Evolutionary conservation across 2,329 filamentous ascomycete genomes (phyloP).

Genomic region (Colletotrichum viniferum): DNA sequence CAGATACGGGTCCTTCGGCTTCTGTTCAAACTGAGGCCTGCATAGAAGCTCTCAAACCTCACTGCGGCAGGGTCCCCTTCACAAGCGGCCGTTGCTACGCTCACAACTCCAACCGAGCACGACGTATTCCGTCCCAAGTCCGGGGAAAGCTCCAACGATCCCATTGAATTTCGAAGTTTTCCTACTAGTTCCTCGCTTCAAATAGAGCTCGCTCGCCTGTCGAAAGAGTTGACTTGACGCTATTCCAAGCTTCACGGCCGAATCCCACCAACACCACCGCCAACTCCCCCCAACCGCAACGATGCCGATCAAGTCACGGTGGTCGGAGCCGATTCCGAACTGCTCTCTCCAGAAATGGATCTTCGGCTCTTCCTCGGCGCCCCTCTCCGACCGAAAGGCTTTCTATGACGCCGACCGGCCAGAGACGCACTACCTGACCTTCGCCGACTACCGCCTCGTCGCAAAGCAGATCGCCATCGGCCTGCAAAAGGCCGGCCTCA

Average conservation of each 20-base stretch:
- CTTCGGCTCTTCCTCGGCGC: conserved; percentile 51
- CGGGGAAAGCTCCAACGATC: not conserved
- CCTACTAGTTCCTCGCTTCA: not conserved
- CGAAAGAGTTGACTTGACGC: not conserved
- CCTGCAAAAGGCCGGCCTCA: conserved; percentile 65
- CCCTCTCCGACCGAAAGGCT: conserved; percentile 46
- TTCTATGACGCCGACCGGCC: conserved; percentile 72
- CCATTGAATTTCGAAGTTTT: not conserved
- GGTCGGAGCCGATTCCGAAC: conserved; percentile 45
- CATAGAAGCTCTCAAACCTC: not conserved
- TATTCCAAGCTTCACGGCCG: not conserved
- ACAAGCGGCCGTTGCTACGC: not conserved
- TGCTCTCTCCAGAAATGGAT: conserved; percentile 61
- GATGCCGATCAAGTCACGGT: conserved; percentile 56
- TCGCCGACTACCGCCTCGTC: conserved; percentile 69
- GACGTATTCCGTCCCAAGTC: not conserved
- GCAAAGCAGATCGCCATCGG: conserved; percentile 75
- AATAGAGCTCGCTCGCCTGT: not conserved
- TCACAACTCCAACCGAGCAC: not conserved
- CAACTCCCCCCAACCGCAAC: not conserved
- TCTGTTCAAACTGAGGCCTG: not conserved
- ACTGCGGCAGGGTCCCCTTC: not conserved
- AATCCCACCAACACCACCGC: not conserved
- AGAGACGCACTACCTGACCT: conserved; percentile 69
- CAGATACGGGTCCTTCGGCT: not conserved